These are phyloP conservation scores for Podospora comata DNA, from an alignment of 495 filamentous ascomycete genomes.

Conservation along the genomic window DNA sequence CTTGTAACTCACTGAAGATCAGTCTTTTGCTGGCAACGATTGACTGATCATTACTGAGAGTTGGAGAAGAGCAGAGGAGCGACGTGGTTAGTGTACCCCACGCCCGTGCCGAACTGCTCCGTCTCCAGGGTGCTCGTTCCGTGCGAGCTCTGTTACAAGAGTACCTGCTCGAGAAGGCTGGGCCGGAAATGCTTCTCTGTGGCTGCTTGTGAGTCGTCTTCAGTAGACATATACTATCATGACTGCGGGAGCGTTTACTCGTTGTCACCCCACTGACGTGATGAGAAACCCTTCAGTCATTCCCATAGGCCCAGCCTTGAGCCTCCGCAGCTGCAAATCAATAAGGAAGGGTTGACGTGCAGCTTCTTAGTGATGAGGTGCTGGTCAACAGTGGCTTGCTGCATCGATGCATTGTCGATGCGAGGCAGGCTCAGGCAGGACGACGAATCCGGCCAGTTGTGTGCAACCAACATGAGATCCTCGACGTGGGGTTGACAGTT, in stretches of 20 bases:
- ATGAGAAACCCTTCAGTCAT: background rate
- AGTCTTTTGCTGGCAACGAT: background rate
- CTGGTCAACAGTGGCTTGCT: background rate
- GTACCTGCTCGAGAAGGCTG: background rate
- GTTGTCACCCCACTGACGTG: conserved; percentile 5
- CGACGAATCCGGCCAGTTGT: background rate
- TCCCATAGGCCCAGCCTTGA: conserved; percentile 3
- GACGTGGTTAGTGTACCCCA: background rate
- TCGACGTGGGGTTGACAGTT: background rate
- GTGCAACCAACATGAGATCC: background rate
- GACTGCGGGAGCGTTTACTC: background rate
- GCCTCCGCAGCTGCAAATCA: conserved; percentile 2
- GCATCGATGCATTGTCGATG: conserved; percentile 2
- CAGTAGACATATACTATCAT: background rate
- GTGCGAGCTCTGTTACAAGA: background rate
- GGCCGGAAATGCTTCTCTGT: background rate
- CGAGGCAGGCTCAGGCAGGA: background rate
- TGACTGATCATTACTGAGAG: background rate
- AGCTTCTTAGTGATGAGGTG: conserved; percentile 6
- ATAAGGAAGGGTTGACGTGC: conserved; percentile 1
- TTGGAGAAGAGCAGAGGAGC: background rate
- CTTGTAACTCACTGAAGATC: background rate
- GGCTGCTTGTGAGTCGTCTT: background rate
- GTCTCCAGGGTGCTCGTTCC: background rate
- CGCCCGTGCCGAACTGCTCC: background rate